Conservation (phyloP, 169 alveolate species). For the Cryptosporidium andersoni region DNA sequence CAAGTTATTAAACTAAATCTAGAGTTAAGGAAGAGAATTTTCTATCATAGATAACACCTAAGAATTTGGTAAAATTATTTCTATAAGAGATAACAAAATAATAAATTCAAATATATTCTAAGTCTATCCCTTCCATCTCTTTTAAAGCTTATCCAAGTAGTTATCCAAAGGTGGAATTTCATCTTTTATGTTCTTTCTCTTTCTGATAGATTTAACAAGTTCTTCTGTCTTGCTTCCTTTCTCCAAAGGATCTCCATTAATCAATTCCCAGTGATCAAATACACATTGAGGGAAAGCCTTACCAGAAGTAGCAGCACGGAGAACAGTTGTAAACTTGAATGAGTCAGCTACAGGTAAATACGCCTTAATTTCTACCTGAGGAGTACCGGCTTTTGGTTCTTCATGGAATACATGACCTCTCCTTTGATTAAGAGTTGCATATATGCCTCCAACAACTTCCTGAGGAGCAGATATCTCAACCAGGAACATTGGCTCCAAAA, state of each 20-base stretch:
- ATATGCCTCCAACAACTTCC: constrained; percentile 95
- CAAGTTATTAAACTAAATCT: no score
- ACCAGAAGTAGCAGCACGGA: constrained; percentile 98
- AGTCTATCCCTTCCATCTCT: no score
- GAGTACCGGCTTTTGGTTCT: constrained; percentile 97
- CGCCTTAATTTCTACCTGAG: constrained; percentile 95
- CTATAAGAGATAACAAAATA: no score
- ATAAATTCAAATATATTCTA: no score
- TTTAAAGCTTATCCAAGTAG: constrained; percentile 93
- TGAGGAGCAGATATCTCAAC: constrained; percentile 97
- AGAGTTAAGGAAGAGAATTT: no score
- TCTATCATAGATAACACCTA: no score
- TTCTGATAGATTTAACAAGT: constrained; percentile 92
- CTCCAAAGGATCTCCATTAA: constrained; percentile 96
- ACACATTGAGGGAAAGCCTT: constrained; percentile 99
- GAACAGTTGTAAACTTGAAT: constrained; percentile 98
- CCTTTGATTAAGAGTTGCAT: constrained; percentile 95
- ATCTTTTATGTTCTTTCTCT: constrained; percentile 96
- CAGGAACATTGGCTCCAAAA: constrained; percentile 98
- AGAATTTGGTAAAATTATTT: no score
- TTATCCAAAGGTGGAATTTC: constrained; percentile 96
- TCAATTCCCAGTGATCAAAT: constrained; percentile 98
- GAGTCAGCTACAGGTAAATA: constrained; percentile 99
- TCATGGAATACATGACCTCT: constrained; percentile 98
- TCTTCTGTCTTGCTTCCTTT: constrained; percentile 94